Percentiles rank a stretch among this genome's conserved stretches.
Evolutionary conservation across 805 yeast species (phyloP).

Genomic region (Saccharomycopsis sp.): DNA sequence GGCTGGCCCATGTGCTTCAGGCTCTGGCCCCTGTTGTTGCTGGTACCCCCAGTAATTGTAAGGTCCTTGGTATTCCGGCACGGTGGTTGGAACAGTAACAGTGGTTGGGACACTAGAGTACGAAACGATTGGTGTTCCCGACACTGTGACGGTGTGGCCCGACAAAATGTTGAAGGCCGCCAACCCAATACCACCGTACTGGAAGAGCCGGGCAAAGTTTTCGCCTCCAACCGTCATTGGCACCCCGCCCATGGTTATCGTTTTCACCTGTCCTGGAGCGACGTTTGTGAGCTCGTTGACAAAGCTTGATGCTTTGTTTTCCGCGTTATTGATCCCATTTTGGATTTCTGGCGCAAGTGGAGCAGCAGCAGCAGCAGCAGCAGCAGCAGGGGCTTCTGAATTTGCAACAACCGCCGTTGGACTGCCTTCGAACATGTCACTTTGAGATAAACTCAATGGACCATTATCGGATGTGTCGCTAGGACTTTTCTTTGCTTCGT

Average conservation of each 20-base stretch:
- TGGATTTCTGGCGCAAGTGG: too few species aligned
- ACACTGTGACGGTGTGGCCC: constrained; percentile 9
- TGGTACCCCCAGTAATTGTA: not conserved
- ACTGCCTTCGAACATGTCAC: too few species aligned
- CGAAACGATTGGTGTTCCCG: constrained; percentile 12
- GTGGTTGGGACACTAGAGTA: constrained; percentile 13
- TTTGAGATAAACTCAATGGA: too few species aligned
- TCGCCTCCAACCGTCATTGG: not conserved
- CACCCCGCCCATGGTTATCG: not conserved
- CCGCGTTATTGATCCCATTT: not conserved
- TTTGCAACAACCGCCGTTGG: too few species aligned
- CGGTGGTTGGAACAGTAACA: constrained; percentile 11
- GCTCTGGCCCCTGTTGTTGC: not conserved
- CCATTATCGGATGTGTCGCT: too few species aligned
- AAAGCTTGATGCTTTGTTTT: not conserved
- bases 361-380: constrained; percentile 3
- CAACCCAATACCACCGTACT: constrained; percentile 17
- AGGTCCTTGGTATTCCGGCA: too few species aligned
- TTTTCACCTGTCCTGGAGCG: not conserved
- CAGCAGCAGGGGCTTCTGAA: constrained; percentile 1
- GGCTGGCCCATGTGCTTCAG: constrained; percentile 2
- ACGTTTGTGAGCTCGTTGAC: not conserved
- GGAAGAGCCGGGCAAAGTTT: not conserved
- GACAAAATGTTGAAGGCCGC: constrained; percentile 19
- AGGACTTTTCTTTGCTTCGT: too few species aligned